These are phyloP conservation scores for Exophiala spinifera DNA, from an alignment of 2,329 filamentous ascomycete genomes.

Conservation along the genomic window DNA sequence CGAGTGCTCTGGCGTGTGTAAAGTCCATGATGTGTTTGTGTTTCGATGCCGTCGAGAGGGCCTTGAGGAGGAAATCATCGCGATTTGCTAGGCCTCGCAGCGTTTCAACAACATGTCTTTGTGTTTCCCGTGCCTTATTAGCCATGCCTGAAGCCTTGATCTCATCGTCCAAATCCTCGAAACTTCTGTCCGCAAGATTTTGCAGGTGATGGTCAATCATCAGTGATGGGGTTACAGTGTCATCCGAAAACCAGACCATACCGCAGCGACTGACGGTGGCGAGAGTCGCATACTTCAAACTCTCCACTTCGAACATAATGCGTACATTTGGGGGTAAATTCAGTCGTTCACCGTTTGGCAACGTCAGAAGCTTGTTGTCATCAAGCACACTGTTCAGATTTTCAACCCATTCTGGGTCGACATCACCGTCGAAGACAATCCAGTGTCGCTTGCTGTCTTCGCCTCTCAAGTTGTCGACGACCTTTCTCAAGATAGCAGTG, in stretches of 20 bases:
- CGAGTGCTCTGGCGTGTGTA: slow-evolving; percentile 83
- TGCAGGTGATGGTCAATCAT: slow-evolving; percentile 90
- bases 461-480: slow-evolving; percentile 96
- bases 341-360: slow-evolving; percentile 96
- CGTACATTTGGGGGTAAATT: slow-evolving; percentile 92
- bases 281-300: slow-evolving; percentile 91
- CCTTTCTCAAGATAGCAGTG: slow-evolving; percentile 95
- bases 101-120: slow-evolving; percentile 74
- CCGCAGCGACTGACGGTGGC: slow-evolving; percentile 99
- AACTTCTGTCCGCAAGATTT: slow-evolving; percentile 73
- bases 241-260: slow-evolving; percentile 99
- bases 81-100: slow-evolving; percentile 71
- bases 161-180: slow-evolving; percentile 96
- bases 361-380: slow-evolving; percentile 94
- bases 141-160: slow-evolving; percentile 73
- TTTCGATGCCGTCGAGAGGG: slow-evolving; percentile 68
- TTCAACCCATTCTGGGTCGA: slow-evolving; percentile 99
- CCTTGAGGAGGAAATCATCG: slow-evolving; percentile 76
- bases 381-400: slow-evolving; percentile 99
- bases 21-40: slow-evolving; percentile 99
- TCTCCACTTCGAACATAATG: slow-evolving; percentile 99
- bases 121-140: slow-evolving; percentile 73
- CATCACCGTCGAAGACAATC: slow-evolving; percentile 99
- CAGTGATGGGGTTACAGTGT: slow-evolving; percentile 90
- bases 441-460: slow-evolving; percentile 96